Evolutionary conservation across 495 filamentous ascomycete species (phyloP), one percentile per base, ranked within the genome.

Genomic region (Talaromyces trachyspermus): DNA sequence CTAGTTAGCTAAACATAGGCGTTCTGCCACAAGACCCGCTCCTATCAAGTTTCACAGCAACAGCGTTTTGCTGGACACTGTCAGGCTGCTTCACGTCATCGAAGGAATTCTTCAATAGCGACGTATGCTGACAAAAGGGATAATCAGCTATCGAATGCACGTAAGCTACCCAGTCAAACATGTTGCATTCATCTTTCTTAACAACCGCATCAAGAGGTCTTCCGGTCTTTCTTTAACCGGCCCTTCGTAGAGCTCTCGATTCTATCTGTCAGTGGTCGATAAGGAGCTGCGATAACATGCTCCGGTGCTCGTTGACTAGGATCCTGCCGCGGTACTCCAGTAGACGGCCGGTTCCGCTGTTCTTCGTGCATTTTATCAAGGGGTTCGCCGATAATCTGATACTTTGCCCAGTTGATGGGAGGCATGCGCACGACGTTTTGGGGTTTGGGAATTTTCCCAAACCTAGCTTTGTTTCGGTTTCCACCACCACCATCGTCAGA

Each of bases 361-460:
- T 92, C 85, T 46, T 78, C 75, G 65, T 95, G 89, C 53, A 95
- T 71, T 62, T 82, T 84, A 59, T 95, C 87, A 36, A 95, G 65
- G 9, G 84, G 72, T 47, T 85, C 83, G 20, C 88, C 89, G 1
- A 89, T 80, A 14, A 95, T 71, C 49, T 83, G 84, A 60, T 95
- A 95, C 59, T 94, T 88, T 5, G 79, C 78, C 89, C 89, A 95
- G 68, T 94, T 94, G 49, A 95, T 78, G 2, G 86, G 82, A 19
- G 89, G 89, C 69, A 80, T 85, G 26, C 89, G 83, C 7, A 92
- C 79, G 2, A 95, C 68, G 53, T 81, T 88, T 66, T 95, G 89
- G n/a, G 85, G 79, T 15, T 71, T 72, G 0, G 89, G 89, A 1
- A 95, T 75, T 17, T 63, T 70, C 14, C 68, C 70, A 24, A 80